Evolutionary conservation across 2,329 filamentous ascomycete genomes (phyloP).

Genomic region (Nannizzia gypsea): DNA sequence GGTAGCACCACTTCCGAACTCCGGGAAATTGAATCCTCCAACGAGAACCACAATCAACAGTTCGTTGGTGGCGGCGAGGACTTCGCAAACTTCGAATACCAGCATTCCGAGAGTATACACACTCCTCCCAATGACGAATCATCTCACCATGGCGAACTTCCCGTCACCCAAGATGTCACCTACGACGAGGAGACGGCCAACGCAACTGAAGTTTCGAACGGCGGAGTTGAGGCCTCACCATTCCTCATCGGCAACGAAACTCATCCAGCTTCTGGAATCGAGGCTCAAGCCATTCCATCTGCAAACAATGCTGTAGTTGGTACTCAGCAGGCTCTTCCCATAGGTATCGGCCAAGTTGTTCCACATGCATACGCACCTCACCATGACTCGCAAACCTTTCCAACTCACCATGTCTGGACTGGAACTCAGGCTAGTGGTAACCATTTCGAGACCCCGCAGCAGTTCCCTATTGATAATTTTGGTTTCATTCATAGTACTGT

Average conservation of each 20-base stretch:
- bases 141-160: neutral
- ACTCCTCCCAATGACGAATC: neutral
- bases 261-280: neutral
- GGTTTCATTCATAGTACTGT: neutral
- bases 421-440: neutral
- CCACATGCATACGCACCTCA: neutral
- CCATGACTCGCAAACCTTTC: neutral
- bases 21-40: neutral
- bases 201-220: neutral
- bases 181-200: neutral
- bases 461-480: neutral
- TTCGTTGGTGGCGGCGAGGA: slow-evolving; percentile 7
- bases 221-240: neutral
- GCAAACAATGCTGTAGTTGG: neutral
- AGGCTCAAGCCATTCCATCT: neutral
- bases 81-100: slow-evolving; percentile 8
- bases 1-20: neutral
- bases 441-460: neutral
- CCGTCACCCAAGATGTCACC: neutral
- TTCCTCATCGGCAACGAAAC: neutral
- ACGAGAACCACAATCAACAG: neutral
- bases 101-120: neutral
- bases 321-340: neutral
- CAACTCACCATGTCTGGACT: neutral
- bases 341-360: neutral